Evolutionary conservation across 768 basidiomycete species (phyloP), one percentile per base, ranked within the genome.

Genomic region (Boletus sp.): DNA sequence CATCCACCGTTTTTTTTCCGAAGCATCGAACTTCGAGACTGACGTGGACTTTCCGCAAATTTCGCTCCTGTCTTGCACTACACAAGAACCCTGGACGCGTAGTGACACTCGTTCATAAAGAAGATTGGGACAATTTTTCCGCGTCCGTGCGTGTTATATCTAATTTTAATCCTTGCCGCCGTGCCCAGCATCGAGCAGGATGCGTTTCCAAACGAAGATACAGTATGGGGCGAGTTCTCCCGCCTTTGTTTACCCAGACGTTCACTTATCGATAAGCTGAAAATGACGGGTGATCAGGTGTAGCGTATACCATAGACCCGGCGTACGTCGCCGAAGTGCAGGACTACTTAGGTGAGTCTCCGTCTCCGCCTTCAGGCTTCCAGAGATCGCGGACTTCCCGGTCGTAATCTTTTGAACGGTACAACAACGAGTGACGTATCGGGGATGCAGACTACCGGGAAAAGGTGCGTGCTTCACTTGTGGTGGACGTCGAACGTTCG

Each of bases 301-400:
- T 94, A 5, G 92, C 90, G 2, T 94, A 91, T 72, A 88, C 89
- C 11, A 94, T 98, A 69, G 91, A 96, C 61, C 86, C 89, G 0
- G 77, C 70, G 11, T 84, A 86, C 58, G 86, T 83, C 50, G 73
- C 81, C 0, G 89, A 94, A 72, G 93, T 94, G 8, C 80, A 87
- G 49, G 87, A 86, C 46, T 92, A 95, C 69, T 72, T 97, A 70
- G 94, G 94, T 92, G 63, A 58, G 76, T 52, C 30, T 17, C 12
- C 2, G 1, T 11, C 24, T n/a, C 44, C 14, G 12, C 45, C 24
- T 37, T 14, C 5, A 8, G 6, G 8, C 45, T 20, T 18, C 35
- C 30, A 17, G 50, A 55, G 24, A 42, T 28, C 35, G 5, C 52
- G 14, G 14, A 28, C 36, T n/a, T 12, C 30, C 24, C 2, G 55